Evolutionary conservation across 2,329 filamentous ascomycete species (phyloP), one percentile per base, ranked within the genome.

Genomic region (Ramularia endophylla): DNA sequence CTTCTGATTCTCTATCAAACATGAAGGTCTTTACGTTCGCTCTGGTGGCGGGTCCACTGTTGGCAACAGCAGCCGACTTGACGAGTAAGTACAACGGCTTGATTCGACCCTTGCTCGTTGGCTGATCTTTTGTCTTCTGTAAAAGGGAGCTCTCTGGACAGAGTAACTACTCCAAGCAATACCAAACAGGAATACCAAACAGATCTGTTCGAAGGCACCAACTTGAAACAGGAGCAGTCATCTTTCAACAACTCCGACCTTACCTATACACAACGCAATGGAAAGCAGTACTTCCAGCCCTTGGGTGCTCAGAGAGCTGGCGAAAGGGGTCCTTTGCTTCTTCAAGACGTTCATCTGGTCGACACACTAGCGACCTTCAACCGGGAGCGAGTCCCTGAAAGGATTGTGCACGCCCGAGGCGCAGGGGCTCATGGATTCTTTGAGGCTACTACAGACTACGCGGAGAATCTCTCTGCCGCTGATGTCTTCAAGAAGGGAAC

Each of bases 341-440:
- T 83, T 16, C 78, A 81, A 55, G 78, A 81, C 58, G 80, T 80
- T 58, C 78, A 82, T 57, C 62, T 83, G 58, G 77, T 83, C 51
- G 80, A 81, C 50, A 62, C 79, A 25, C 69, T 83, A 34, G 72
- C 71, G 13, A 66, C 74, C 12, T 88, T 90, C 56, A 85, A 89
- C 44, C 83, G 85, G 51, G 80, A 83, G 54, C 72, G 80, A 31
- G 82, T 83, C 40, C 80, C 80, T 2, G 80, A 83, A 55, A 34
- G 79, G 28, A 47, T 83, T 18, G 80, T 84, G 2, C 80, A 83
- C 56, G 80, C 80, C 27, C 71, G 78, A 38, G 80, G 79, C 34
- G 68, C 75, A 8, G 80, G 73, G 33, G 80, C 80, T n/a, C 52
- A 56, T 39, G 55, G 54, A 15, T 52, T 77, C 9, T 68, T 69